phyloP scores from a whole-genome alignment of 139 green algal genomes.

The Volvox reticuliferus region DNA sequence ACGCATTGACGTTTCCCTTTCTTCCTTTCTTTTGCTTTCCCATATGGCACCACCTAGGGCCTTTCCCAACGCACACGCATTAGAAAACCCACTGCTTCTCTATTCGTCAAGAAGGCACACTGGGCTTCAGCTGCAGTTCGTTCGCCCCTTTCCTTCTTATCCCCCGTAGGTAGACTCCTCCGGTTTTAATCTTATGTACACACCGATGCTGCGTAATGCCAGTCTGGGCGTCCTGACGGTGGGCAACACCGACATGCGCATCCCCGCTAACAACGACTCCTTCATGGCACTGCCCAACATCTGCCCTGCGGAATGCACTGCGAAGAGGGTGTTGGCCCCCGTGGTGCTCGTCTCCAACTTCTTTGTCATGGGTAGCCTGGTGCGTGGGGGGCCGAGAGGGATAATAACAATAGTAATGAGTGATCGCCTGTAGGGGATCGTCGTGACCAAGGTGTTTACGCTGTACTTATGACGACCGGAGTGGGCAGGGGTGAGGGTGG shows the following conservation, averaged over 20 bases:
- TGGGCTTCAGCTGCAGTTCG: background rate
- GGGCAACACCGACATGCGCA: conserved; percentile 33
- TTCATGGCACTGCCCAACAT: conserved; percentile 30
- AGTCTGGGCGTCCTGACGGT: conserved; percentile 34
- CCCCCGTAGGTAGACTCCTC: conserved; percentile 13
- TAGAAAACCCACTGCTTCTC: background rate
- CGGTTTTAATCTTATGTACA: conserved; percentile 10
- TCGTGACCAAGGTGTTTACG: no score
- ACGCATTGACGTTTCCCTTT: background rate
- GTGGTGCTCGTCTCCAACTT: conserved; percentile 35
- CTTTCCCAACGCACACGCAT: background rate
- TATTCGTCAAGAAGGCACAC: background rate
- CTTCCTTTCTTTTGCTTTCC: background rate
- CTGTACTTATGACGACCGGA: no score
- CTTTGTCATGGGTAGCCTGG: conserved; percentile 25
- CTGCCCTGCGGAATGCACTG: conserved; percentile 35
- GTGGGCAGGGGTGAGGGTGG: background rate
- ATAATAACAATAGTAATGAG: no score
- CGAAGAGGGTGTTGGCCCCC: background rate
- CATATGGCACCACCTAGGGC: background rate
- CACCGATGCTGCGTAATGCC: background rate
- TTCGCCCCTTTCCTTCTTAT: no score
- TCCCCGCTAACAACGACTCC: background rate
- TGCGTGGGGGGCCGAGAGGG: background rate
- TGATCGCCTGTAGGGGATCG: no score